Conservation (phyloP, 345 rosid species). For the Euphorbia lathyris region DNA sequence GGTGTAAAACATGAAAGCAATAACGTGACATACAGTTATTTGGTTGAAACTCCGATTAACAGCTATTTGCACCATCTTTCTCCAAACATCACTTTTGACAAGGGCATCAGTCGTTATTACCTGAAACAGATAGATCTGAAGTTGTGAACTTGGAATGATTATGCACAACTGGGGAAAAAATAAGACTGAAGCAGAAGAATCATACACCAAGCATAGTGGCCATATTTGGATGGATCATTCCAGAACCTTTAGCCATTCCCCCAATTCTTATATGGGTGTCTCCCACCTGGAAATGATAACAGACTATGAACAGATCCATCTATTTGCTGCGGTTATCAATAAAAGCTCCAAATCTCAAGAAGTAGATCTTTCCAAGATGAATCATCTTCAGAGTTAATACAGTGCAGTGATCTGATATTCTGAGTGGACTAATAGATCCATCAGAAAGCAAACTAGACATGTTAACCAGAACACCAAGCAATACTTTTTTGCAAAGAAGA, state of each 20-base stretch:
- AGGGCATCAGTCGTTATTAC: constrained; percentile 86
- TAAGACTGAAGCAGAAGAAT: constrained; percentile 26
- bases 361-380: background rate
- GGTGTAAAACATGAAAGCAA: constrained; percentile 4
- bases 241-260: constrained; percentile 98
- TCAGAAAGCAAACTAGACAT: background rate
- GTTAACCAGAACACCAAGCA: background rate
- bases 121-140: constrained; percentile 40
- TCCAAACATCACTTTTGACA: constrained; percentile 84
- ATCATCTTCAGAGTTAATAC: background rate
- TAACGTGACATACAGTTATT: constrained; percentile 62
- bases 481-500: background rate
- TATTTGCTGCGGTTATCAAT: background rate
- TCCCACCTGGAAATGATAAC: constrained; percentile 60
- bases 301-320: background rate
- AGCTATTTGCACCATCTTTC: constrained; percentile 78
- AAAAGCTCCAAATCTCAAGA: constrained; percentile 5
- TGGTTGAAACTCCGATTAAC: constrained; percentile 96
- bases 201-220: constrained; percentile 96
- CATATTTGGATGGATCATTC: constrained; percentile 99
- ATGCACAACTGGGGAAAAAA: constrained; percentile 6
- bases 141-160: constrained; percentile 7
- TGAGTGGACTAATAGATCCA: background rate
- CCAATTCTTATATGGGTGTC: constrained; percentile 65
- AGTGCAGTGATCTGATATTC: background rate